phyloP scores from a whole-genome alignment of 1,139 yeast genomes.

The Saccharomyces hybrid region DNA sequence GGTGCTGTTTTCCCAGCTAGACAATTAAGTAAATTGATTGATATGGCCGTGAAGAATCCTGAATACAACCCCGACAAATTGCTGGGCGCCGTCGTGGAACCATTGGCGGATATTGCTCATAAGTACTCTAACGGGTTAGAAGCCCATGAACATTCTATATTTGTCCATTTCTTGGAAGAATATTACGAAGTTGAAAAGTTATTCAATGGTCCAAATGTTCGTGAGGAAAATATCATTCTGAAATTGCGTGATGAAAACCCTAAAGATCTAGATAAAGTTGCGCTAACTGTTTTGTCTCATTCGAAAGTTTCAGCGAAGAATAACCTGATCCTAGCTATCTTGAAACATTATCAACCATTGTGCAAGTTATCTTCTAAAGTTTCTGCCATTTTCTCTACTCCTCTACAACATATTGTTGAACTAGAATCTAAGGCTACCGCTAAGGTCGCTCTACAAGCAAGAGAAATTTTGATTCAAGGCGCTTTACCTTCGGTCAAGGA shows the following conservation, averaged over 20 bases:
- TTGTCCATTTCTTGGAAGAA: constrained; percentile 60
- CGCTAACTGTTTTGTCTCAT: constrained; percentile 72
- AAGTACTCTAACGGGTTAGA: constrained; percentile 69
- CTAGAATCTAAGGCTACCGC: constrained; percentile 85
- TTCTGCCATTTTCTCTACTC: constrained; percentile 61
- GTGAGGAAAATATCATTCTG: constrained; percentile 84
- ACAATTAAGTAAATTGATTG: constrained; percentile 53
- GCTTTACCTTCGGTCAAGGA: constrained; percentile 93
- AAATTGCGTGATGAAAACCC: constrained; percentile 81
- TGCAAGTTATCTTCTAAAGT: constrained; percentile 59
- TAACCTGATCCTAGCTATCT: constrained; percentile 76
- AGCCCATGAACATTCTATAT: constrained; percentile 75
- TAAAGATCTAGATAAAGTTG: constrained; percentile 66
- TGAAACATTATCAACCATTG: constrained; percentile 72
- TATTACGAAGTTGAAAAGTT: constrained; percentile 71
- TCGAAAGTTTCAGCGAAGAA: constrained; percentile 91
- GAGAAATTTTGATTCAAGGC: constrained; percentile 93
- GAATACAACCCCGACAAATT: constrained; percentile 43
- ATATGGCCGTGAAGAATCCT: constrained; percentile 33
- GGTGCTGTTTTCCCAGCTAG: constrained; percentile 89
- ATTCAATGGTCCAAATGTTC: constrained; percentile 64
- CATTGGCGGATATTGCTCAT: constrained; percentile 62
- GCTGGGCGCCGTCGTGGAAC: constrained; percentile 57
- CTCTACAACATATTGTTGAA: constrained; percentile 74
- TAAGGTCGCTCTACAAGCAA: constrained; percentile 91